phyloP scores from a whole-genome alignment of 257 asterid genomes.

The Forsythia viridissima region DNA sequence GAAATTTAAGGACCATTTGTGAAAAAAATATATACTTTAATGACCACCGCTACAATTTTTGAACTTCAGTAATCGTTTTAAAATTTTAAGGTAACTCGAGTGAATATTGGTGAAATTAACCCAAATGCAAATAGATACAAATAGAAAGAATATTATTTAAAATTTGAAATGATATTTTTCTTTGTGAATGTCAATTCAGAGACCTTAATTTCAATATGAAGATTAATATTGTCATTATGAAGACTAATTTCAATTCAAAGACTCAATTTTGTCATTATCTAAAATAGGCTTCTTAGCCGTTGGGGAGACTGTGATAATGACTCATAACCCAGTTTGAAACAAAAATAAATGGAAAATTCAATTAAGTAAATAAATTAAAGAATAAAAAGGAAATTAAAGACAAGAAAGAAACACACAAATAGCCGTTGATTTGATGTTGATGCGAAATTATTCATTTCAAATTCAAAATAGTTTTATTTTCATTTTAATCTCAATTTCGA shows the following conservation, averaged over 20 bases:
- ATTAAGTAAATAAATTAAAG: neutral
- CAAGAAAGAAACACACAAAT: neutral
- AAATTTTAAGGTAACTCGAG: too few relatives aligned
- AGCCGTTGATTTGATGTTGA: neutral
- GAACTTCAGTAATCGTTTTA: too few relatives aligned
- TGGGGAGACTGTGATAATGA: neutral
- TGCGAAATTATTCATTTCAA: neutral
- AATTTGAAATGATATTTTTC: too few relatives aligned
- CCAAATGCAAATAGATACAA: too few relatives aligned
- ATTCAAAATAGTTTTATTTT: neutral
- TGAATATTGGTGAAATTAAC: too few relatives aligned
- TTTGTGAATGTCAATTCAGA: neutral
- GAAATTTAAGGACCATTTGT: too few relatives aligned
- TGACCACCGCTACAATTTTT: too few relatives aligned
- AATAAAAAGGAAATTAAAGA: neutral
- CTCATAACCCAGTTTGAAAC: neutral
- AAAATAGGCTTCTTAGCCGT: neutral
- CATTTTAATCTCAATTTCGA: neutral
- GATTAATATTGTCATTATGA: neutral
- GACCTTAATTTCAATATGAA: neutral
- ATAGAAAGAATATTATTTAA: too few relatives aligned
- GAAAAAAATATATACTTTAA: too few relatives aligned
- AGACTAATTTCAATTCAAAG: neutral
- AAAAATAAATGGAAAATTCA: neutral
- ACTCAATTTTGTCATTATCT: neutral